Percentiles rank a stretch among this genome's conserved stretches.
Evolutionary conservation across 345 rosid genomes (phyloP).

Genomic region (Sonneratia alba): DNA sequence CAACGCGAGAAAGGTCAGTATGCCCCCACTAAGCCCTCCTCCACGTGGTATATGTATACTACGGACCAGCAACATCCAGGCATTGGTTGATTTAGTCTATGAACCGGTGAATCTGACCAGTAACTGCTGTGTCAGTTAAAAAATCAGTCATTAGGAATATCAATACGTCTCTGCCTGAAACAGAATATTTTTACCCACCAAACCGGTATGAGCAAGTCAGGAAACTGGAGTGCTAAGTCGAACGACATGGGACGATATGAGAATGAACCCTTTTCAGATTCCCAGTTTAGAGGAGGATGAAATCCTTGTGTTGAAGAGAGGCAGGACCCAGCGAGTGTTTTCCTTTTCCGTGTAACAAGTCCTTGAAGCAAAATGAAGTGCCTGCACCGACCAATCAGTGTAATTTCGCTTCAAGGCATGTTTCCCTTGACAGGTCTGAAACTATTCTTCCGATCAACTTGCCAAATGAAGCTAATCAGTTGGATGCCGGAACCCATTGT

Average conservation of each 20-base stretch:
- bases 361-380: too few species aligned
- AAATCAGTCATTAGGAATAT: background rate
- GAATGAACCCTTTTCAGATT: background rate
- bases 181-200: background rate
- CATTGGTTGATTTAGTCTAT: too few species aligned
- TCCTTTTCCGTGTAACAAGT: too few species aligned
- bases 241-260: background rate
- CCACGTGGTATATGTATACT: too few species aligned
- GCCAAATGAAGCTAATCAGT: too few species aligned
- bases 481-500: too few species aligned
- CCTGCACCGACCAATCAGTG: too few species aligned
- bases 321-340: background rate
- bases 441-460: too few species aligned
- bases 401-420: too few species aligned
- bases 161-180: background rate
- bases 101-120: too few species aligned
- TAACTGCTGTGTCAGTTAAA: too few species aligned
- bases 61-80: background rate
- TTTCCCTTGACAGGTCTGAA: too few species aligned
- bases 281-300: background rate
- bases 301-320: background rate
- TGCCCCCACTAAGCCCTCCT: background rate
- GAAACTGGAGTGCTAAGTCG: background rate
- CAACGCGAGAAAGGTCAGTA: constrained; percentile 31
- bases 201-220: background rate